Conservation (phyloP, 2,329 filamentous ascomycete genomes). For the Chaetomiaceae sp. region DNA sequence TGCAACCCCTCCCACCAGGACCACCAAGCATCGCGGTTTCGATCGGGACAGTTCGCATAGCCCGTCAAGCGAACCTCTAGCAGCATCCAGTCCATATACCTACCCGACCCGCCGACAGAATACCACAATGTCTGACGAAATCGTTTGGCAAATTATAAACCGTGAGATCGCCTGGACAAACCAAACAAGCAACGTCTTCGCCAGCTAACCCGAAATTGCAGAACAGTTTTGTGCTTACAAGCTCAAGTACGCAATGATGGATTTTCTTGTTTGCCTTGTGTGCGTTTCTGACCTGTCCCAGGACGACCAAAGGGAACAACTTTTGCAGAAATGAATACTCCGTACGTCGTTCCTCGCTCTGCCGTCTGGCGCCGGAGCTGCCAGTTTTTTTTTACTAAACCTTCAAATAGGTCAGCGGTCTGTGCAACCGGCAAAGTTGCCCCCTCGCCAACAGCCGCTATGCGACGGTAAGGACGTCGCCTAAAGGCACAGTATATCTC, state of each 20-base stretch:
- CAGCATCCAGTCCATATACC: not conserved
- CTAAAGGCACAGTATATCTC: constrained; percentile 74
- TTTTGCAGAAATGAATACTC: constrained; percentile 97
- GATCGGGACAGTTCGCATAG: not conserved
- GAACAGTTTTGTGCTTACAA: constrained; percentile 71
- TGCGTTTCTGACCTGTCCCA: constrained; percentile 14
- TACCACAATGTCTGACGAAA: constrained; percentile 80
- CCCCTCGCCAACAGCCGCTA: constrained; percentile 89
- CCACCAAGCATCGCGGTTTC: not conserved
- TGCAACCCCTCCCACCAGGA: constrained; percentile 12
- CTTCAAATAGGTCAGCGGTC: constrained; percentile 32
- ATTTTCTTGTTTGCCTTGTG: not conserved
- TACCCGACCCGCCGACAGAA: not conserved
- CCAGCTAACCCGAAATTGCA: constrained; percentile 60
- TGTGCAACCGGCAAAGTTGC: constrained; percentile 66
- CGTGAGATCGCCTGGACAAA: constrained; percentile 32
- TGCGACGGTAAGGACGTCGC: constrained; percentile 82
- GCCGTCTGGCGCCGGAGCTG: not conserved
- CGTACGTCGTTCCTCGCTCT: constrained; percentile 17
- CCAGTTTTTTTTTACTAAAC: no score
- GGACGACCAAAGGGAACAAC: constrained; percentile 70
- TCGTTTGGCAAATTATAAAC: constrained; percentile 96
- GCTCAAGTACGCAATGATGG: constrained; percentile 60
- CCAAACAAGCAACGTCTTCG: constrained; percentile 28
- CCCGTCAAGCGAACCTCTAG: not conserved